These are phyloP conservation scores for Boechera divaricarpa DNA, from an alignment of 345 rosid species.

Conservation along the genomic window DNA sequence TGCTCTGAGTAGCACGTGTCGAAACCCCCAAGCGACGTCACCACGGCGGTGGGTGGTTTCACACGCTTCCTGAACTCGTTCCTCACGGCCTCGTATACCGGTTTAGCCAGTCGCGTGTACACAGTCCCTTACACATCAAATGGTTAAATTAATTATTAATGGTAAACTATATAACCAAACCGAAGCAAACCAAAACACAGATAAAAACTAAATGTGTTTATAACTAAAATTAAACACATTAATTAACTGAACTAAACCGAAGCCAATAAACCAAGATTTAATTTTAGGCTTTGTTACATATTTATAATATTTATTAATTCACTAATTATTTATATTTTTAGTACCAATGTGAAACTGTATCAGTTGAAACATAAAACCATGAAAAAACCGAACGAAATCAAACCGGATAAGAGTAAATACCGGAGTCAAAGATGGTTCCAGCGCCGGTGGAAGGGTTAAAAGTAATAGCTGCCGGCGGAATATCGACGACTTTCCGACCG, in stretches of 20 bases:
- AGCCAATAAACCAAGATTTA: background rate
- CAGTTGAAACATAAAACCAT: background rate
- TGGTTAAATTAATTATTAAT: background rate
- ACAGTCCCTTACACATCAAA: slow-evolving; percentile 61
- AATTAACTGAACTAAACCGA: background rate
- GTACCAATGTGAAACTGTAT: background rate
- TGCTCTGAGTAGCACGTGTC: slow-evolving; percentile 84
- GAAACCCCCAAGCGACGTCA: slow-evolving; percentile 79
- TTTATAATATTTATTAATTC: too few species aligned
- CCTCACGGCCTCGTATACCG: slow-evolving; percentile 78
- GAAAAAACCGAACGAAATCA: background rate
- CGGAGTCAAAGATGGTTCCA: slow-evolving; percentile 93
- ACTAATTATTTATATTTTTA: too few species aligned
- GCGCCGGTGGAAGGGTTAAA: slow-evolving; percentile 84
- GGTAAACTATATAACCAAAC: background rate
- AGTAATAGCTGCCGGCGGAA: slow-evolving; percentile 72
- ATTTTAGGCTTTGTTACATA: background rate
- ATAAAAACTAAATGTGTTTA: background rate
- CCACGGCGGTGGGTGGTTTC: slow-evolving; percentile 48
- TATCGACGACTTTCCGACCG: slow-evolving; percentile 61
- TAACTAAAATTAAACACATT: background rate
- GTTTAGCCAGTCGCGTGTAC: slow-evolving; percentile 66
- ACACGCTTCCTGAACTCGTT: slow-evolving; percentile 74
- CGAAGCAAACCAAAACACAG: background rate
- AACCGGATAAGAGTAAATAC: slow-evolving; percentile 42